These are phyloP conservation scores for Neoboletus magnificus DNA, from an alignment of 768 basidiomycete species.

Conservation along the genomic window DNA sequence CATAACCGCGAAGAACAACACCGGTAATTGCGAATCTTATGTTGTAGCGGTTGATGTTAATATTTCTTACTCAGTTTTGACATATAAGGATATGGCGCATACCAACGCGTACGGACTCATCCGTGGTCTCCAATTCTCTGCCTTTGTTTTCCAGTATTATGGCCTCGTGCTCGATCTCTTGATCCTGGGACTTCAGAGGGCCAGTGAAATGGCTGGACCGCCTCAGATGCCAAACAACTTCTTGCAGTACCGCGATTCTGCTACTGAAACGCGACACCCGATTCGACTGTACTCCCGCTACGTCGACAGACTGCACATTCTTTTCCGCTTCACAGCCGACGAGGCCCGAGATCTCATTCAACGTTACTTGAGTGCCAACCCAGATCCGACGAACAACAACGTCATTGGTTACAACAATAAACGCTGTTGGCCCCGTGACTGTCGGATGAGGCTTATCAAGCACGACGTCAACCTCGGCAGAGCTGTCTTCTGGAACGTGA, in stretches of 20 bases:
- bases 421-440: constrained; percentile 98
- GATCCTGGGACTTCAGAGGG: constrained; percentile 94
- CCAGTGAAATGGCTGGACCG: constrained; percentile 98
- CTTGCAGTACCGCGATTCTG: constrained; percentile 92
- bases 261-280: constrained; percentile 96
- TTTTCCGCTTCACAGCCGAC: constrained; percentile 97
- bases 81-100: constrained; percentile 98
- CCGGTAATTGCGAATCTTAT: constrained; percentile 39
- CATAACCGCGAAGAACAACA: constrained; percentile 99
- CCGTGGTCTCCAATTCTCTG: constrained; percentile 96
- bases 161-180: constrained; percentile 93
- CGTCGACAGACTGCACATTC: constrained; percentile 90
- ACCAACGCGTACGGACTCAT: constrained; percentile 97
- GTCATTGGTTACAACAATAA: constrained; percentile 99
- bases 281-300: constrained; percentile 97
- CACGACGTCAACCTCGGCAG: constrained; percentile 98
- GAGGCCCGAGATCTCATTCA: constrained; percentile 98
- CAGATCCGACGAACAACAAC: constrained; percentile 98
- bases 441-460: constrained; percentile 98
- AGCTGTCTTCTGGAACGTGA: constrained; percentile 99
- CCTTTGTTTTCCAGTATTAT: constrained; percentile 99
- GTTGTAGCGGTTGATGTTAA: neutral
- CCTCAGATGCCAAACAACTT: constrained; percentile 98
- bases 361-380: constrained; percentile 94
- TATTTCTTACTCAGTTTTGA: constrained; percentile 47